Base-by-base conservation (phyloP, 441 rosid species). In the Daphne laureola region DNA sequence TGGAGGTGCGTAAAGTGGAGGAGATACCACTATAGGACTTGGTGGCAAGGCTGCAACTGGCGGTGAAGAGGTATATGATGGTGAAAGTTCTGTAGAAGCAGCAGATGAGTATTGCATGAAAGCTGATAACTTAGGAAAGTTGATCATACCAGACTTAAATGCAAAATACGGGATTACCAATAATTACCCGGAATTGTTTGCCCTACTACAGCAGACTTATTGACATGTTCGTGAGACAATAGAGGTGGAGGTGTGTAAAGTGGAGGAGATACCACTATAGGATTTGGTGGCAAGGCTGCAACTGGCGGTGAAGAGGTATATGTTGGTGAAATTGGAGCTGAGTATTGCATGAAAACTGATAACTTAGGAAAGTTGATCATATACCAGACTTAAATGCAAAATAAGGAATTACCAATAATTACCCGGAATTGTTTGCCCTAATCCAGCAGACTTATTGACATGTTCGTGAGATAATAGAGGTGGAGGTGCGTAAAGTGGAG, bases 341-440 rank as follows among this genome's bases (percentile, higher is more conserved):
- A 17, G 53, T 26, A 64, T 54, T 46, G 59, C 49, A 75, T 31
- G 46, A 54, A 68, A 60, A 13, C 43, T 50, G 53, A 36, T 46
- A 7, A 27, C 38, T 54, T 43, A 59, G 46, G 42, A 38, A 53
- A 43, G 12, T 14, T 35, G 23, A 17, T 11, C 52, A 50, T 49
- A n/a, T n/a, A 51, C 57, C 45, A 43, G 14, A 18, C 47, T 44
- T 9, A 48, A 55, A 43, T 9, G 14, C 43, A 61, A 59, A 42
- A 42, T 31, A 23, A 31, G 38, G 9, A 55, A 41, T 50, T 5
- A 61, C 36, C 42, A 60, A 52, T 48, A 45, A 31, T 31, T 73
- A 76, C 86, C 74, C 57, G 81, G 80, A 62, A 71, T 66, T 68
- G 50, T 61, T 58, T 83, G 80, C 53, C 62, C 61, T 2, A 71